Conservation (phyloP, 75 land plant genomes). For the Ceratopteris richardii region DNA sequence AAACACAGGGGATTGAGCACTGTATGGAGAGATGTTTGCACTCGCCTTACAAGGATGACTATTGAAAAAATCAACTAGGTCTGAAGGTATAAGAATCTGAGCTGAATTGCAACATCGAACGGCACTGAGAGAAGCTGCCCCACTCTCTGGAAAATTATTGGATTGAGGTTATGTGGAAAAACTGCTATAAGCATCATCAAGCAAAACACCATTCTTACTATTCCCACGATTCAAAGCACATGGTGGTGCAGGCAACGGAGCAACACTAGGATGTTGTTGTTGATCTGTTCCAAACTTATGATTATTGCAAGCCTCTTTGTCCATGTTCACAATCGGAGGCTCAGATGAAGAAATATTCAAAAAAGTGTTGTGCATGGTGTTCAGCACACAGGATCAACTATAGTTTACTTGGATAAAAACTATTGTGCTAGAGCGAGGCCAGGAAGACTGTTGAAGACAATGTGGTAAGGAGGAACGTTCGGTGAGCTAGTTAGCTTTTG, state of each 20-base stretch:
- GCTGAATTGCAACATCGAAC: conserved; percentile 2
- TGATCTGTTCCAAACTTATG: too few relatives aligned
- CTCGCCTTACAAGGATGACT: background rate
- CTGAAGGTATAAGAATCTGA: background rate
- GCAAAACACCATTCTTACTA: conserved; percentile 4
- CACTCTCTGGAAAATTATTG: conserved; percentile 28
- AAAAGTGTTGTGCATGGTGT: background rate
- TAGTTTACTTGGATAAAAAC: too few relatives aligned
- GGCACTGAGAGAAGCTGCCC: conserved; percentile 13
- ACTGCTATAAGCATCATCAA: too few relatives aligned
- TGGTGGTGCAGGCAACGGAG: too few relatives aligned
- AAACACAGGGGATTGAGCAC: background rate
- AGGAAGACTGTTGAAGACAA: too few relatives aligned
- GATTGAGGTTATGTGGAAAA: conserved; percentile 21
- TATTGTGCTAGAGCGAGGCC: too few relatives aligned
- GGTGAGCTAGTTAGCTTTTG: too few relatives aligned
- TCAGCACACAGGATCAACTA: too few relatives aligned
- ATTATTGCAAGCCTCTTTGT: too few relatives aligned
- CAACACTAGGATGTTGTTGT: too few relatives aligned
- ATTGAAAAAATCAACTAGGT: background rate
- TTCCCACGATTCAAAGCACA: conserved; percentile 16
- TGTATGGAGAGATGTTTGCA: too few relatives aligned
- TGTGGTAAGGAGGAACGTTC: too few relatives aligned
- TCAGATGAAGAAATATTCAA: background rate
- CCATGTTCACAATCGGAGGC: conserved; percentile 1